Base-by-base conservation (phyloP, 2,329 filamentous ascomycete genomes). In the Trichophaea hybrida region DNA sequence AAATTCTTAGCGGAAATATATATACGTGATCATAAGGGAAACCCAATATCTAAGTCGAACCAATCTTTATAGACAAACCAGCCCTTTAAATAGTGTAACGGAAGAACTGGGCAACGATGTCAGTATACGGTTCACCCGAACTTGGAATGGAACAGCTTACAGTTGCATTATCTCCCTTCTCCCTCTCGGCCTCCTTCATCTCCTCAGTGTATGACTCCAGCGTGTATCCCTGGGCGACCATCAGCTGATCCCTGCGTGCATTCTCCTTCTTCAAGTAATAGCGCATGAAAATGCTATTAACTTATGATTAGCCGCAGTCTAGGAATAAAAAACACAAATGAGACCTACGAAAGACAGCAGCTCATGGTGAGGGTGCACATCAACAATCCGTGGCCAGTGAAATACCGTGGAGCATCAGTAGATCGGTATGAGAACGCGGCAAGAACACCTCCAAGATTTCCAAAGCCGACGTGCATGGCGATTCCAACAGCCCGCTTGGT, bases 381-480 rank as follows among this genome's bases (percentile, higher is more conserved):
- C 4, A 94, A 82, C 0, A 84, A 77, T 1, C 80, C 83, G 67
- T 96, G 90, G 0, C 90, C 90, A 1, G 81, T 76, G 43, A 79
- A 78, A 73, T 81, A 95, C 32, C 78, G 76, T 4, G 84, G 87
- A 63, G 64, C 63, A 17, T 74, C 67, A 69, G 81, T 75, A 4
- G 59, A 15, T 15, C 68, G 61, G 60, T 72, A 72, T 0, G 70
- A 71, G 55, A 72, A 71, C 5, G 69, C 69, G 10, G 71, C 69
- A 13, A 72, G 65, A 35, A 71, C 69, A 37, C 71, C 68, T 2
- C 70, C 70, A 10, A 70, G 46, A 57, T 72, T 73, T 5, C 70
- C 71, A 38, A 73, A 66, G 6, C 68, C 70, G 8, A 73, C 67
- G 15, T 72, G 66, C 55, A 72, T 69, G 2, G 71, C 71, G 24